Conservation (phyloP, 2,329 filamentous ascomycete species). For the Microthyrium microscopicum region DNA sequence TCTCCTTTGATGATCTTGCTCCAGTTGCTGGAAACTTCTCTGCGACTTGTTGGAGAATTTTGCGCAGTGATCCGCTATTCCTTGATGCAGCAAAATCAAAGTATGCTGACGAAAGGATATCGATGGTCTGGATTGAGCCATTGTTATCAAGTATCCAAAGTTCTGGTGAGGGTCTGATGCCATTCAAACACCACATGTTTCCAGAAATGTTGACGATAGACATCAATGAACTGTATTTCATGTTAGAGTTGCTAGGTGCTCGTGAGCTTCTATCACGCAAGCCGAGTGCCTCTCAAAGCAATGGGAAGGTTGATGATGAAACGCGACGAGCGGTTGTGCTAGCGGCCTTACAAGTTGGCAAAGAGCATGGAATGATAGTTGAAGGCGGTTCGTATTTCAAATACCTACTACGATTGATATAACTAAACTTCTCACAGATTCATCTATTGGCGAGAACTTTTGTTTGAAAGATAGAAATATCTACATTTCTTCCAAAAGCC, state of each 20-base stretch:
- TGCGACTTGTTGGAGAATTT: background rate
- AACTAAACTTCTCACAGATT: background rate
- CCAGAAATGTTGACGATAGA: conserved; percentile 28
- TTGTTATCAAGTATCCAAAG: conserved; percentile 17
- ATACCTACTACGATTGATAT: conserved; percentile 1
- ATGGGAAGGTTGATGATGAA: conserved; percentile 3
- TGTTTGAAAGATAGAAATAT: conserved; percentile 21
- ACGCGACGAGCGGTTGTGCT: conserved; percentile 14
- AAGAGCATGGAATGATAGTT: conserved; percentile 28
- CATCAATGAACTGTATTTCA: conserved; percentile 21
- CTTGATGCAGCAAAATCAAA: background rate
- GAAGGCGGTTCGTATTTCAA: conserved; percentile 19
- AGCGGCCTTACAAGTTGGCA: conserved; percentile 26
- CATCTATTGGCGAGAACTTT: conserved; percentile 10
- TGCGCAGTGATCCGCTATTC: background rate
- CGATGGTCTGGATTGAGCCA: conserved; percentile 22
- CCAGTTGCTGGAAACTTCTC: conserved; percentile 15
- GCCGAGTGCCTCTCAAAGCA: conserved; percentile 10
- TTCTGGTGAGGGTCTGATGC: conserved; percentile 20
- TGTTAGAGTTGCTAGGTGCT: conserved; percentile 24
- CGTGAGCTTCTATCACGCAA: conserved; percentile 13
- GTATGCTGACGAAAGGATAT: background rate
- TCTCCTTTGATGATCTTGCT: conserved; percentile 14
- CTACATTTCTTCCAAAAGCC: conserved; percentile 34
- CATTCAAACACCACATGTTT: conserved; percentile 29